phyloP scores from a whole-genome alignment of 108 stramenopile species.

The Nannochloropsis granulata region DNA sequence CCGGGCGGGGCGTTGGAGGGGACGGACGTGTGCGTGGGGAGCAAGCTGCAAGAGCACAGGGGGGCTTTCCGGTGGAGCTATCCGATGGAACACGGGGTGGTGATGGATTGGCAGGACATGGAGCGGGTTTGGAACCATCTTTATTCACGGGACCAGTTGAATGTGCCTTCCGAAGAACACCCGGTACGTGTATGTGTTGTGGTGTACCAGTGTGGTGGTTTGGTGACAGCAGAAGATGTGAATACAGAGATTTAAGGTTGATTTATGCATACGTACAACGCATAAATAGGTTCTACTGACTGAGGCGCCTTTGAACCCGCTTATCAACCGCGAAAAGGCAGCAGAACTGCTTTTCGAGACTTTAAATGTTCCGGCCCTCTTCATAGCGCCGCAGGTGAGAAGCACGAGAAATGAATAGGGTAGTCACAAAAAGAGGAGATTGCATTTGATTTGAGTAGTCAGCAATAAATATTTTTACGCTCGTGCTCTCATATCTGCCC shows the following conservation, averaged over 20 bases:
- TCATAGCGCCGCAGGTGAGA: slow-evolving; percentile 48
- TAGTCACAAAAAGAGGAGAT: no score
- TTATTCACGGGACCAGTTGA: slow-evolving; percentile 52
- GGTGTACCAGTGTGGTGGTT: no score
- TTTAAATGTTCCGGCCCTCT: slow-evolving; percentile 71
- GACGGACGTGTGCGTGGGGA: slow-evolving; percentile 66
- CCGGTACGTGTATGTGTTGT: slow-evolving; percentile 40
- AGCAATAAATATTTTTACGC: no score
- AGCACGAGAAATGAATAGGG: no score
- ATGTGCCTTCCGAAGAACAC: slow-evolving; percentile 72
- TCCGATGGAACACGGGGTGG: slow-evolving; percentile 77
- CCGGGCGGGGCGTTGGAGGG: slow-evolving; percentile 80
- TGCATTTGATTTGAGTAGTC: no score
- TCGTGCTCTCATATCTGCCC: neutral
- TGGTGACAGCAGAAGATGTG: no score
- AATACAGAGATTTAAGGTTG: no score
- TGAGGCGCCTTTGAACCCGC: slow-evolving; percentile 84
- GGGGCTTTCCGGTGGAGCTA: slow-evolving; percentile 72
- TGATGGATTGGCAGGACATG: slow-evolving; percentile 83
- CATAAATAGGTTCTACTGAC: slow-evolving; percentile 49
- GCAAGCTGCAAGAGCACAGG: slow-evolving; percentile 65
- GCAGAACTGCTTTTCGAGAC: slow-evolving; percentile 91
- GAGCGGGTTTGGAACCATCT: slow-evolving; percentile 57
- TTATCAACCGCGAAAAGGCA: slow-evolving; percentile 61
- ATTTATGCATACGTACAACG: no score